Evolutionary conservation across 768 basidiomycete species (phyloP).

Genomic region (Obba rivulosa): DNA sequence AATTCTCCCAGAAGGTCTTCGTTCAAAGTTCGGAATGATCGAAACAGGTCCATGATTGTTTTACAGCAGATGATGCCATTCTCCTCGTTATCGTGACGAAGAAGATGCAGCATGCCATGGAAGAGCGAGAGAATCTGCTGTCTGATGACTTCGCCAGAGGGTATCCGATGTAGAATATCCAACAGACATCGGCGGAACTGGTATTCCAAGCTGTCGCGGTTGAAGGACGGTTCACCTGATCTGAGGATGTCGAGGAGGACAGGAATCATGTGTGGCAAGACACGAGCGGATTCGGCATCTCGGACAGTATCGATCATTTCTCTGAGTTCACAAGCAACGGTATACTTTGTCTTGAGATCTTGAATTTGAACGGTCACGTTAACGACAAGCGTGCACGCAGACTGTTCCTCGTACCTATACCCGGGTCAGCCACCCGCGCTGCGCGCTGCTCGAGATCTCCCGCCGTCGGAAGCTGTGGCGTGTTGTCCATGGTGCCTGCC

Average conservation of each 20-base stretch:
- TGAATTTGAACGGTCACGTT: not conserved
- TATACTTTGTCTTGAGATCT: slow-evolving; percentile 66
- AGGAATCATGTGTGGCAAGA: slow-evolving; percentile 68
- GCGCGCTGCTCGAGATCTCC: slow-evolving; percentile 68
- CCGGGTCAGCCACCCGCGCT: slow-evolving; percentile 70
- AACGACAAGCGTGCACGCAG: not conserved
- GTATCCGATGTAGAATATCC: slow-evolving; percentile 86
- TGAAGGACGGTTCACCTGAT: slow-evolving; percentile 59
- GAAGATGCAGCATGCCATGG: slow-evolving; percentile 74
- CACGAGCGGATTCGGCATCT: slow-evolving; percentile 66
- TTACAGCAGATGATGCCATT: slow-evolving; percentile 89
- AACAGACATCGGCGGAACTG: slow-evolving; percentile 83
- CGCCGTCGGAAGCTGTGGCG: slow-evolving; percentile 38
- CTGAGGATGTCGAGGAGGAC: slow-evolving; percentile 69
- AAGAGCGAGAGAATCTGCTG: slow-evolving; percentile 64
- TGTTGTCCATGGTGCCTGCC: slow-evolving; percentile 34
- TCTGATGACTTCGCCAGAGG: slow-evolving; percentile 73
- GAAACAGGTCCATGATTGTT: slow-evolving; percentile 82
- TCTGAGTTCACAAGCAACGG: slow-evolving; percentile 70
- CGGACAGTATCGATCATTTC: slow-evolving; percentile 78
- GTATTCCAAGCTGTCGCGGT: slow-evolving; percentile 66
- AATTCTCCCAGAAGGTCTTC: slow-evolving; percentile 77
- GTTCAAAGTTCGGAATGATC: slow-evolving; percentile 65
- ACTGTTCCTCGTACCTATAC: slow-evolving; percentile 44
- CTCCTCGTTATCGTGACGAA: slow-evolving; percentile 93